Conservation (phyloP, 495 filamentous ascomycete species). For the Penicillium salamii region DNA sequence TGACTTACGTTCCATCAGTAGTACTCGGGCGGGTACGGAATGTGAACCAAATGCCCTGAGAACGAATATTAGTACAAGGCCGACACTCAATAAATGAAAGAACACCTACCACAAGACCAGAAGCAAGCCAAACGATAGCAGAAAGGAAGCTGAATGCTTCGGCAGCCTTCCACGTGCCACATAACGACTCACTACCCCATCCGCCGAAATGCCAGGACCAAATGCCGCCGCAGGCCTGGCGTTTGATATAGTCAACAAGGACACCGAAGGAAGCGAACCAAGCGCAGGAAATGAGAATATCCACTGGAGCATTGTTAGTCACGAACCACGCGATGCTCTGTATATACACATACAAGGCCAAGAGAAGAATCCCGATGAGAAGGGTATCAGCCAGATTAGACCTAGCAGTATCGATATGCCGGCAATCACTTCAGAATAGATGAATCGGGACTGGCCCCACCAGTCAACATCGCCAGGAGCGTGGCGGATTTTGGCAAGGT, state of each 20-base stretch:
- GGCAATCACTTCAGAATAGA: slow-evolving; percentile 61
- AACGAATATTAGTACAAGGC: background rate
- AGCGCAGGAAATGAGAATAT: slow-evolving; percentile 55
- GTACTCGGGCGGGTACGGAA: slow-evolving; percentile 23
- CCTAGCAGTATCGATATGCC: slow-evolving; percentile 50
- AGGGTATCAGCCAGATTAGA: slow-evolving; percentile 55
- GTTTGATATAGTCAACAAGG: slow-evolving; percentile 50
- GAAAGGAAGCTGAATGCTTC: slow-evolving; percentile 67
- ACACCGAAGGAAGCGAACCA: slow-evolving; percentile 68
- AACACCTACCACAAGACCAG: slow-evolving; percentile 47
- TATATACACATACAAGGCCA: slow-evolving; percentile 37
- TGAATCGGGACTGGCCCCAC: slow-evolving; percentile 50
- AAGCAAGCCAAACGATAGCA: slow-evolving; percentile 65
- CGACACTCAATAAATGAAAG: background rate
- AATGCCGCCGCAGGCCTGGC: slow-evolving; percentile 50
- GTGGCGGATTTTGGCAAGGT: slow-evolving; percentile 37
- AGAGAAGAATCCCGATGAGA: slow-evolving; percentile 42
- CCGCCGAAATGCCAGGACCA: slow-evolving; percentile 47
- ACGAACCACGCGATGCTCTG: background rate
- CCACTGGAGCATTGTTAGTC: slow-evolving; percentile 33
- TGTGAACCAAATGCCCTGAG: slow-evolving; percentile 44
- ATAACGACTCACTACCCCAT: slow-evolving; percentile 40
- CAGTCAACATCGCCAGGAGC: slow-evolving; percentile 15
- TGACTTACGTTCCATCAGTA: slow-evolving; percentile 4
- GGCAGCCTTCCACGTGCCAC: slow-evolving; percentile 62